Evolutionary conservation across 1,284 basidiomycete species (phyloP), one percentile per base, ranked within the genome.

Genomic region (Pyrrhoderma noxium): DNA sequence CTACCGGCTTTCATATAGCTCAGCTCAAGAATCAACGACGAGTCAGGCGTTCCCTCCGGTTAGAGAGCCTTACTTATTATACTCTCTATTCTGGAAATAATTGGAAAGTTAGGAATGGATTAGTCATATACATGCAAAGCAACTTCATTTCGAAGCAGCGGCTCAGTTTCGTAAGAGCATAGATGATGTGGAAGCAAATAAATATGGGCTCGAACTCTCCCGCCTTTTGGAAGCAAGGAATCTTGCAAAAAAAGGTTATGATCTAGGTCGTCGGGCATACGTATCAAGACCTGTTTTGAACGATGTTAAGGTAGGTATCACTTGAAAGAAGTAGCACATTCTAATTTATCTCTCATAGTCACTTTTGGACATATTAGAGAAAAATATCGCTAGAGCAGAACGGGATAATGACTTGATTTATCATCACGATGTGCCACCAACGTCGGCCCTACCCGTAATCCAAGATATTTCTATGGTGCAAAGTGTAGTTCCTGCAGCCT

Each of bases 381-480:
- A 76, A 42, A 81, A 81, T 35, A 65, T 92, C 18, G 67, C 73
- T 2, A 77, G 90, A 13, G 91, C 94, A 0, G 80, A 87, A 55
- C 80, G 90, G 23, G 96, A 99, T 66, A 99, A 99, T 62, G 90
- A 97, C 65, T 72, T 98, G 3, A 96, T 99, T 47, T 99, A 99
- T 68, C 89, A 97, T 58, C 79, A 92, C 52, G 83, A 90, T 42
- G 77, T 96, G 0, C 93, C 93, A 0, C 71, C 90, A 0, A 62
- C 79, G 1, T 80, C 87, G 1, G 75, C 84, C 23, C 75, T 97
- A 3, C 68, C 85, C 0, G 64, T 76, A 0, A 83, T 98, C 43
- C 68, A 73, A 37, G 80, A 82, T 19, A 80, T 82, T 1, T 68
- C 77, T 3, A 81, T 98, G 67, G 90, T 85, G 27, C 77, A 85